Conservation (phyloP, 140 eudicot species). For the Bidens hawaiensis region DNA sequence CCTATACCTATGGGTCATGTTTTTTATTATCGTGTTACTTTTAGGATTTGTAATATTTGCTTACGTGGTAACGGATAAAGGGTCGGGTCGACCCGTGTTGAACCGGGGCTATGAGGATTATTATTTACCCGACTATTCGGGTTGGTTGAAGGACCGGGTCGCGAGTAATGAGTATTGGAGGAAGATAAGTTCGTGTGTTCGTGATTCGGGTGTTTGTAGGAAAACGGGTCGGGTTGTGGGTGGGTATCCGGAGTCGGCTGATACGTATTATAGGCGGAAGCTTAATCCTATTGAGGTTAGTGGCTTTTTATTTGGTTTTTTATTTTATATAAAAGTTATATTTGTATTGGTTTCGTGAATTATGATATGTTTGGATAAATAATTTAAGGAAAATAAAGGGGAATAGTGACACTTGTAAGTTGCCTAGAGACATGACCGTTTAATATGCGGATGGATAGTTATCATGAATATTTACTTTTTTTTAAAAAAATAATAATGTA, state of each 20-base stretch:
- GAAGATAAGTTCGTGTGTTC: constrained; percentile 57
- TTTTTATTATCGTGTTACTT: constrained; percentile 54
- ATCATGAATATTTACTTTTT: too few species aligned
- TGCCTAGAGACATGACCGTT: constrained; percentile 8
- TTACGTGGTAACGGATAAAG: constrained; percentile 74
- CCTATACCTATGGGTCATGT: constrained; percentile 88
- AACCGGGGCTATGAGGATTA: constrained; percentile 66
- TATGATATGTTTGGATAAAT: too few species aligned
- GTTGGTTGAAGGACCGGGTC: constrained; percentile 86
- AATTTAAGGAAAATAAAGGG: neutral
- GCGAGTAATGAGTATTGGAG: constrained; percentile 55
- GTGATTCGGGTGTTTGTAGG: constrained; percentile 59
- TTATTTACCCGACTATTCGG: constrained; percentile 61
- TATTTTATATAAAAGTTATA: too few species aligned
- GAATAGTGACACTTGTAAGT: neutral
- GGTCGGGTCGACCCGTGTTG: constrained; percentile 53
- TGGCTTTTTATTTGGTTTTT: neutral
- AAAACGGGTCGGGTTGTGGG: constrained; percentile 35
- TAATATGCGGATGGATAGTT: neutral
- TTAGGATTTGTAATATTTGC: constrained; percentile 77
- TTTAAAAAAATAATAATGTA: too few species aligned
- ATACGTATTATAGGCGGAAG: constrained; percentile 42
- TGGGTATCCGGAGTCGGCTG: constrained; percentile 59
- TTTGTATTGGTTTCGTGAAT: too few species aligned
- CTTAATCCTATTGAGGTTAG: constrained; percentile 72